Evolutionary conservation across 805 yeast species (phyloP).

Genomic region (Kuraishia capsulata): DNA sequence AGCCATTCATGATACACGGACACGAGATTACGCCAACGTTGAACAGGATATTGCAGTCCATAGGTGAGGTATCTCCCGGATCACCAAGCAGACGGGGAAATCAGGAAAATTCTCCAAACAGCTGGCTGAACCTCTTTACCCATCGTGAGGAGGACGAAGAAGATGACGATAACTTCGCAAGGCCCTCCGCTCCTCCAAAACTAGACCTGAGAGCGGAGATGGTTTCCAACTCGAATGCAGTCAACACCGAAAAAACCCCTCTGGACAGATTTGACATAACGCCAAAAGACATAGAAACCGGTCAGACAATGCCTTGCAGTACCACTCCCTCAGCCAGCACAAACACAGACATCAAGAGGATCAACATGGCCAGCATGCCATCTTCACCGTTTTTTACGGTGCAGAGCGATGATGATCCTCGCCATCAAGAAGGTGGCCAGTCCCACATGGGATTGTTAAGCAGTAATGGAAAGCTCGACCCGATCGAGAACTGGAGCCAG

Average conservation of each 20-base stretch:
- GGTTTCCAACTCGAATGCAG: neutral
- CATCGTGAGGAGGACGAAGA: constrained; percentile 16
- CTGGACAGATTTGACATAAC: constrained; percentile 3
- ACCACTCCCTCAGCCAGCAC: neutral
- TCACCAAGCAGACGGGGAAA: constrained; percentile 17
- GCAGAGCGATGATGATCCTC: neutral
- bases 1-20: constrained; percentile 6
- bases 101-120: constrained; percentile 6
- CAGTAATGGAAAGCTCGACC: neutral
- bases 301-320: constrained; percentile 4
- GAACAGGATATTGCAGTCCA: constrained; percentile 4
- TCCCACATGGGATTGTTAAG: neutral
- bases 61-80: constrained; percentile 9
- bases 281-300: constrained; percentile 4
- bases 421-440: neutral
- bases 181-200: neutral
- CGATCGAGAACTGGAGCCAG: neutral
- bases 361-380: constrained; percentile 1
- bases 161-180: constrained; percentile 1
- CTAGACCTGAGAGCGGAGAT: neutral
- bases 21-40: constrained; percentile 20
- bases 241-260: constrained; percentile 1
- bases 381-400: neutral
- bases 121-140: constrained; percentile 21
- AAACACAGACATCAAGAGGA: neutral